phyloP scores from a whole-genome alignment of 306 rosid species.

The Prunus mira region DNA sequence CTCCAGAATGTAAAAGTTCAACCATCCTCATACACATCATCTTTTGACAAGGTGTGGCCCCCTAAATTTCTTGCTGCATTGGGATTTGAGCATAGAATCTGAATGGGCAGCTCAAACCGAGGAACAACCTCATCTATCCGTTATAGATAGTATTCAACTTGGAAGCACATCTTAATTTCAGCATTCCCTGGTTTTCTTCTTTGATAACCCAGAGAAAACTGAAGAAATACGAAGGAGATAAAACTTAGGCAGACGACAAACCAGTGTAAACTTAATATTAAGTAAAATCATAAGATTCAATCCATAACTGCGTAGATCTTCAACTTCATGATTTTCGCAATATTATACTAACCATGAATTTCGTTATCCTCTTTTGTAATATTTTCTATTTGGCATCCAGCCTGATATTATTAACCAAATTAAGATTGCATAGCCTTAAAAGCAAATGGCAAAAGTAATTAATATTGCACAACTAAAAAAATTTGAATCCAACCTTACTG shows the following conservation, averaged over 20 bases:
- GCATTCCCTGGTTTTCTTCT: constrained; percentile 75
- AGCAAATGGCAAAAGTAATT: too few relatives aligned
- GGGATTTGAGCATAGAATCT: constrained; percentile 22
- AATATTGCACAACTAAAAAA: too few relatives aligned
- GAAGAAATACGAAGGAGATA: constrained; percentile 8
- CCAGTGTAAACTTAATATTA: neutral
- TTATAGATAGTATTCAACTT: constrained; percentile 41
- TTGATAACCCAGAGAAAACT: constrained; percentile 32
- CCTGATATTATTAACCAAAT: too few relatives aligned
- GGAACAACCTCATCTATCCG: constrained; percentile 35
- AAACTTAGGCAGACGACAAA: constrained; percentile 10
- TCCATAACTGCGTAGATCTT: too few relatives aligned
- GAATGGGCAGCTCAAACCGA: constrained; percentile 38
- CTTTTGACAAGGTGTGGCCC: constrained; percentile 36
- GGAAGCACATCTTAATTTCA: constrained; percentile 46
- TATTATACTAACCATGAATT: too few relatives aligned
- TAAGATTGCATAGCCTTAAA: too few relatives aligned
- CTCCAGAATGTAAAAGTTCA: constrained; percentile 38
- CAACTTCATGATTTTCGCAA: too few relatives aligned
- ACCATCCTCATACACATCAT: constrained; percentile 66
- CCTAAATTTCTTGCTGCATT: constrained; percentile 31
- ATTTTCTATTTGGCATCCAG: too few relatives aligned
- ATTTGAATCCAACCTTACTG: too few relatives aligned
- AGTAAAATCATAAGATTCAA: too few relatives aligned
- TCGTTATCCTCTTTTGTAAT: too few relatives aligned